Evolutionary conservation across 495 filamentous ascomycete genomes (phyloP), one percentile per base, ranked within the genome.

Genomic region (Xylaria scruposa): DNA sequence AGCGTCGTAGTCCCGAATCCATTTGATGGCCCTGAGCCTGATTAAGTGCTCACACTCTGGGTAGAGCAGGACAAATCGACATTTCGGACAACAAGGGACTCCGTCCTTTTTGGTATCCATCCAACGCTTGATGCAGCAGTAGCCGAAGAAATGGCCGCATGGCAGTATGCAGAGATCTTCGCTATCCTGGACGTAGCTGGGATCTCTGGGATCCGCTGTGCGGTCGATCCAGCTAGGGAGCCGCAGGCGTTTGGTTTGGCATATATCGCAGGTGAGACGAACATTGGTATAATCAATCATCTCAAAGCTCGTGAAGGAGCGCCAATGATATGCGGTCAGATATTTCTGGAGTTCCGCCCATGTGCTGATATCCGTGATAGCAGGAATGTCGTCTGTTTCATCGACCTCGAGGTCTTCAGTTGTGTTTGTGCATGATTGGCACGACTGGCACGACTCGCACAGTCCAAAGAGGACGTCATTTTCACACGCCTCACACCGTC

Each of bases 121-220:
- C 61, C 61, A 63, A 0, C 1, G 2, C n/a, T 1, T 29, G 6
- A 63, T 46, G 3, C 61, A 63, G 0, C 9, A 4, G 17, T 29
- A 1, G 21, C 61, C 61, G 61, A 63, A 63, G 24, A 44, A 63
- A 21, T 63, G 61, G 0, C 61, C 61, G 40, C 61, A 63, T 6
- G 61, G 61, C 1, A 63, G 61, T 0, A 63, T 40, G 21, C 38
- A 63, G 21, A 63, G 8, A 12, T 26, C 12, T 40, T 63, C 60
- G 21, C 6, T n/a, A 1, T 49, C 47, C n/a, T n/a, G n/a, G n/a
- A n/a, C n/a, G n/a, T n/a, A n/a, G n/a, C n/a, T n/a, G 6, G 2
- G 6, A 19, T 49, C 47, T 19, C 9, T 19, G n/a, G 47, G 5
- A 36, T 36, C 33, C 33, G 33, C 33, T 6, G 36, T 38, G 36